Conservation (phyloP, 352 stramenopile species). For the Pythium graminicola region DNA sequence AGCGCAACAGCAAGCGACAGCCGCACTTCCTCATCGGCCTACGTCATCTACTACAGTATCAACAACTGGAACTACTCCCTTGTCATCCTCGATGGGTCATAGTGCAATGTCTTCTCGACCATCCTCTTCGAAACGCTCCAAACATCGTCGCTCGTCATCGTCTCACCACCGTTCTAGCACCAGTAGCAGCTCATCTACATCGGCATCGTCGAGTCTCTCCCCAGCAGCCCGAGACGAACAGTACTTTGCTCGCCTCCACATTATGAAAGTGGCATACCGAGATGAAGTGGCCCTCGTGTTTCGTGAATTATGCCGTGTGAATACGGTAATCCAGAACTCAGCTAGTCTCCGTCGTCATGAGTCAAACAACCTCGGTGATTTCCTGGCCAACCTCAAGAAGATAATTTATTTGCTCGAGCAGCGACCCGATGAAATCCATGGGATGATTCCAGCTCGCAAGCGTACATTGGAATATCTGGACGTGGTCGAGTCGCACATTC, state of each 20-base stretch:
- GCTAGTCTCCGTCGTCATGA: conserved; percentile 65
- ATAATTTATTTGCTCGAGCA: conserved; percentile 88
- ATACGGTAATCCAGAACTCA: conserved; percentile 74
- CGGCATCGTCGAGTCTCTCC: conserved; percentile 8
- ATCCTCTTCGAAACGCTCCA: conserved; percentile 13
- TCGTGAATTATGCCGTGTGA: conserved; percentile 71
- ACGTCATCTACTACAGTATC: neutral
- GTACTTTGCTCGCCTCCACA: conserved; percentile 61
- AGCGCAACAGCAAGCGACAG: conserved; percentile 4
- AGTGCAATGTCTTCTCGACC: neutral
- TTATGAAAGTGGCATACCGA: conserved; percentile 70
- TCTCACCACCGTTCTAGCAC: neutral
- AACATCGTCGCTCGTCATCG: conserved; percentile 18
- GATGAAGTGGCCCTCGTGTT: conserved; percentile 78
- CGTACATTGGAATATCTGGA: conserved; percentile 72
- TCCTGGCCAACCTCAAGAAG: conserved; percentile 82
- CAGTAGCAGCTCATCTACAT: conserved; percentile 7
- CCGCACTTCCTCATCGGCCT: neutral
- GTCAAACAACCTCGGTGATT: conserved; percentile 76
- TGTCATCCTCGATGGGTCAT: neutral
- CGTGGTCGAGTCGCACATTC: conserved; percentile 78
- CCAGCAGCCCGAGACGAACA: conserved; percentile 34
- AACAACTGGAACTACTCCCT: conserved; percentile 2
- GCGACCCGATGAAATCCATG: conserved; percentile 59
- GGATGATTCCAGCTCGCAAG: conserved; percentile 69